phyloP scores from a whole-genome alignment of 495 filamentous ascomycete species.

The Neurospora hispaniola region DNA sequence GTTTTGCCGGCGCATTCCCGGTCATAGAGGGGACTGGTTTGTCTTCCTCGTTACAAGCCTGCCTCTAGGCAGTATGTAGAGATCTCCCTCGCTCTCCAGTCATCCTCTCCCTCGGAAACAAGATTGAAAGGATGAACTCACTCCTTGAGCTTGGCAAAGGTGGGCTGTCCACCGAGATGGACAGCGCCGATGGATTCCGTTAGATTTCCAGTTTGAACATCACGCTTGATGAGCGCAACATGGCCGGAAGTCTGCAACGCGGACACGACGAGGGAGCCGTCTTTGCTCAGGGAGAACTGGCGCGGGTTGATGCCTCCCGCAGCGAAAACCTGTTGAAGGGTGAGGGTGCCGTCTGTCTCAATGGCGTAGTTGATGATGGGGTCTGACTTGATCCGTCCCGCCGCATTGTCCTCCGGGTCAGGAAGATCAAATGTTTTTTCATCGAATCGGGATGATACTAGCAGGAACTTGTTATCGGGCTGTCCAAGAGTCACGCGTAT shows the following conservation, averaged over 20 bases:
- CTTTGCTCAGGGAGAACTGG: constrained; percentile 55
- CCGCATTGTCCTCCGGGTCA: constrained; percentile 33
- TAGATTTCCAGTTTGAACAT: constrained; percentile 44
- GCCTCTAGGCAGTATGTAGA: not conserved
- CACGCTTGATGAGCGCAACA: constrained; percentile 49
- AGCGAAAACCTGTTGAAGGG: constrained; percentile 38
- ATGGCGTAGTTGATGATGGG: constrained; percentile 38
- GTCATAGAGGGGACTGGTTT: not conserved
- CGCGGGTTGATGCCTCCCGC: constrained; percentile 52
- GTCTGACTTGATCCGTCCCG: constrained; percentile 33
- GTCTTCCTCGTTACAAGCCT: not conserved
- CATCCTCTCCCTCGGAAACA: not conserved
- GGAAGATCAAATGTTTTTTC: constrained; percentile 32
- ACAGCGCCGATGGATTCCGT: constrained; percentile 39
- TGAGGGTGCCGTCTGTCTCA: constrained; percentile 35
- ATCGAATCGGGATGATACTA: constrained; percentile 54
- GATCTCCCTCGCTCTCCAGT: no score
- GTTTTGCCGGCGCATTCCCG: not conserved
- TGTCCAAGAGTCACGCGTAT: constrained; percentile 11
- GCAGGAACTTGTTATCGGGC: constrained; percentile 49
- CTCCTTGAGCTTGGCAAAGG: constrained; percentile 53
- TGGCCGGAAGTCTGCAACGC: constrained; percentile 49
- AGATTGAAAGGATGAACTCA: not conserved
- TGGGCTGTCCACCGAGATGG: constrained; percentile 41
- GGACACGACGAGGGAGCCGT: constrained; percentile 49